Conservation (phyloP, 1,284 basidiomycete genomes). For the Trametes pubescens region DNA sequence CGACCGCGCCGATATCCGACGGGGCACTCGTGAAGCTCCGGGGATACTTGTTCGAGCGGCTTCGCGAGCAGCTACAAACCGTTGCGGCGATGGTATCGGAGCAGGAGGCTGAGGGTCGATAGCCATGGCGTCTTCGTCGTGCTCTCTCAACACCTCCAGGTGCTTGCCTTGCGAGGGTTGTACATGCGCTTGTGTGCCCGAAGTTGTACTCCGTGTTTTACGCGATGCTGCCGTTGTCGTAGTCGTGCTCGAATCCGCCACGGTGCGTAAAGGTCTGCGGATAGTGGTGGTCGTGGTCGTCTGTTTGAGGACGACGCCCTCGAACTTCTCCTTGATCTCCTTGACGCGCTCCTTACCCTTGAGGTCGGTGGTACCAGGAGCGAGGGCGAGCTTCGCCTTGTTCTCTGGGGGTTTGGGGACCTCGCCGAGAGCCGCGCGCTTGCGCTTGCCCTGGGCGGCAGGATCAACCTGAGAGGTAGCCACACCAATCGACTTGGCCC, state of each 20-base stretch:
- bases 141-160: constrained; percentile 49
- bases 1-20: constrained; percentile 28
- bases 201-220: constrained; percentile 39
- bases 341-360: constrained; percentile 52
- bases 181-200: constrained; percentile 24
- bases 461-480: constrained; percentile 49
- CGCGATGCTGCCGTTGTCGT: constrained; percentile 41
- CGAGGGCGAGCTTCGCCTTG: constrained; percentile 46
- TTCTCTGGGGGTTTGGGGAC: constrained; percentile 60
- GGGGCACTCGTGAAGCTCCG: constrained; percentile 28
- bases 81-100: constrained; percentile 40
- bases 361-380: constrained; percentile 32
- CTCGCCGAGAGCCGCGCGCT: constrained; percentile 78
- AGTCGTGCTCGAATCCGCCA: constrained; percentile 42
- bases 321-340: constrained; percentile 58
- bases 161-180: constrained; percentile 19
- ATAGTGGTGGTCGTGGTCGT: constrained; percentile 46
- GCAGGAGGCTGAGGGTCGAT: constrained; percentile 51
- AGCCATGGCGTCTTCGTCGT: constrained; percentile 53
- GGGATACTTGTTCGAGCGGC: constrained; percentile 27
- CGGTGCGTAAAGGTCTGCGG: constrained; percentile 35
- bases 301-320: constrained; percentile 62
- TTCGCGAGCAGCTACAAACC: constrained; percentile 40
- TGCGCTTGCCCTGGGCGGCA: constrained; percentile 66
- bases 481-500: constrained; percentile 42